A percentile compares a stretch with the other conserved stretches of the same genome.
phyloP scores from a whole-genome alignment of 495 filamentous ascomycete species.

The Xylaria sp. region DNA sequence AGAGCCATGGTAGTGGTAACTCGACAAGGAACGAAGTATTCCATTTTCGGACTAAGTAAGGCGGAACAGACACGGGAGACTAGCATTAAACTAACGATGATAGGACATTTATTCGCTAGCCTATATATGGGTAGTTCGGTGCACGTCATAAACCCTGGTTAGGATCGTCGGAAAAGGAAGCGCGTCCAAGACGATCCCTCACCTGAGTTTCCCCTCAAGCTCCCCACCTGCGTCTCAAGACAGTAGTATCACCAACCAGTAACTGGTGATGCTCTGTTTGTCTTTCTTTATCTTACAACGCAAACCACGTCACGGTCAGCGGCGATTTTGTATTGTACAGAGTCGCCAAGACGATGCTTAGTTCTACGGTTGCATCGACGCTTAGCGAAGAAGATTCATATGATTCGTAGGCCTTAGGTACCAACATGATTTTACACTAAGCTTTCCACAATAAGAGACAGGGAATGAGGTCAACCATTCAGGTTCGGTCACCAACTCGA shows the following conservation, averaged over 20 bases:
- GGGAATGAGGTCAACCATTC: background rate
- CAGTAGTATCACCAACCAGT: background rate
- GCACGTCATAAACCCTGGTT: constrained; percentile 19
- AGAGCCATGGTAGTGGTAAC: constrained; percentile 29
- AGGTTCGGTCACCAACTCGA: background rate
- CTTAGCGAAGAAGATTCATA: constrained; percentile 16
- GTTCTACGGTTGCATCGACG: constrained; percentile 11
- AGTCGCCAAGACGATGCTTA: background rate
- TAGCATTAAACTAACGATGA: background rate
- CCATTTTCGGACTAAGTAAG: constrained; percentile 17
- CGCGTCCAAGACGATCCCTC: background rate
- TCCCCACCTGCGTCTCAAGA: background rate
- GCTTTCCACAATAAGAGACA: background rate
- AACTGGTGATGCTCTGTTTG: background rate
- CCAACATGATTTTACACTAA: background rate
- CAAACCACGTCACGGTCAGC: constrained; percentile 9
- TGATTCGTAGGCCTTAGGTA: constrained; percentile 8
- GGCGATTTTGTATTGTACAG: background rate
- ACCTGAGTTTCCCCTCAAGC: background rate
- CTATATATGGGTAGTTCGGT: background rate
- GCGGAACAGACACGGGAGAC: constrained; percentile 4
- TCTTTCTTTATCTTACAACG: background rate
- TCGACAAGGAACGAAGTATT: constrained; percentile 7
- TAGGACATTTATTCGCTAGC: background rate
- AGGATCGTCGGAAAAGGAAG: constrained; percentile 21